Evolutionary conservation across 495 filamentous ascomycete species (phyloP), one percentile per base, ranked within the genome.

Genomic region (Jackrogersella minutella): DNA sequence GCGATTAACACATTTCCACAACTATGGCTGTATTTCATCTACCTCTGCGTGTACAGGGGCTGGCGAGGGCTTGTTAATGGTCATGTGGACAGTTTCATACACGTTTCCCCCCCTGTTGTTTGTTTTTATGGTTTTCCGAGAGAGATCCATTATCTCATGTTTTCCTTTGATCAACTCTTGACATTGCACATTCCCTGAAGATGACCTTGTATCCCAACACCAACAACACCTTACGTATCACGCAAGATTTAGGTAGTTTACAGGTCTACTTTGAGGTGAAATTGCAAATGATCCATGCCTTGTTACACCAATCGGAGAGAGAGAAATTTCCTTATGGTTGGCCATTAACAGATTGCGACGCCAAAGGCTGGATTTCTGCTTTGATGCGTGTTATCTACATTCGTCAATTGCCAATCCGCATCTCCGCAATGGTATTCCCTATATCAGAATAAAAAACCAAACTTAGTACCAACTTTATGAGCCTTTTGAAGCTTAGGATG

Each of bases 141-240:
- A 59, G 52, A 72, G 66, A 70, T 74, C n/a, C n/a, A n/a, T n/a
- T n/a, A 70, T 70, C 68, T 69, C 72, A 66, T 55, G 31, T 73
- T 72, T 70, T 69, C 64, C 70, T 74, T 67, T 72, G 72, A 58
- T 70, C 72, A 68, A 52, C 52, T n/a, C n/a, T n/a, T n/a, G n/a
- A 65, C 61, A 64, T 44, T 58, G 67, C 67, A 54, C 58, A 62
- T 58, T 28, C 58, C 58, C 52, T 62, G 9, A n/a, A 51, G 47
- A 46, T 22, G 58, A 41, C 53, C 51, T 58, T 55, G 57, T 62
- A 69, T 43, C 13, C 46, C 46, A 44, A 62, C 47, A 62, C 58
- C 52, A n/a, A 39, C 46, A 44, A 62, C 47, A 62, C 58, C 52
- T 58, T 70, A 64, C 62, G 53, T 40, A 57, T 61, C 43, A 33